Base-by-base conservation (phyloP, 2,329 filamentous ascomycete species). In the Cercospora sojina region DNA sequence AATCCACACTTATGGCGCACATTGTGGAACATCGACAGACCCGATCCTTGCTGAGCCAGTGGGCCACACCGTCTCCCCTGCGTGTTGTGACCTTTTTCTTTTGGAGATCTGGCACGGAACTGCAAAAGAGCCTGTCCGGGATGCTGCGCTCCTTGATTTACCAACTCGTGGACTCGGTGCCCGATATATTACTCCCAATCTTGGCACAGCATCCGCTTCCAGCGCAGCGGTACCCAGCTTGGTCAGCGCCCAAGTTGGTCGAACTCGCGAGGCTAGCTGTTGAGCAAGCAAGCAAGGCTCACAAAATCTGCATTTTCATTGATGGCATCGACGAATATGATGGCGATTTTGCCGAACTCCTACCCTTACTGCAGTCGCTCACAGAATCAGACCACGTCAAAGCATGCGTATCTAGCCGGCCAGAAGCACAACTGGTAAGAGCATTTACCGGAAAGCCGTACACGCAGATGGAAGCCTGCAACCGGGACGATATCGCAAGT, bases 261-360 rank as follows among this genome's bases (percentile, higher is more conserved):
- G n/a, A 43, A 12, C 27, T 56, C 69, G 69, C 29, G 27, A 56
- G 20, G n/a, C 16, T 31, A 13, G 25, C 53, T 16, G 16, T 56
- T 31, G 53, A 31, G 27, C 20, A 56, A 56, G 53, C 27, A 18
- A 16, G 12, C 27, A 31, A 31, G 25, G n/a, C 20, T 7, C 53
- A 31, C 53, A 56, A 31, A 16, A 5, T 56, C 35, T 73, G 69
- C 49, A 59, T 73, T 32, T 67, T 72, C 59, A 59, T 71, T 6
- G 70, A 73, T 59, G 69, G 68, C 7, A 57, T 71, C 10, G 69
- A 71, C 32, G 66, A 71, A 29, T 69, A 65, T 23, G 4, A 57
- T 9, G 66, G 66, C 29, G 57, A 70, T 51, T 56, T 63, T n/a
- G 2, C 5, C 25, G 53, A 64, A 20, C 27, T 64, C 35, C 23